A percentile compares a stretch with the other conserved stretches of the same genome.
phyloP scores from a whole-genome alignment of 164 flowering plant species.

The Aristolochia fimbriata region DNA sequence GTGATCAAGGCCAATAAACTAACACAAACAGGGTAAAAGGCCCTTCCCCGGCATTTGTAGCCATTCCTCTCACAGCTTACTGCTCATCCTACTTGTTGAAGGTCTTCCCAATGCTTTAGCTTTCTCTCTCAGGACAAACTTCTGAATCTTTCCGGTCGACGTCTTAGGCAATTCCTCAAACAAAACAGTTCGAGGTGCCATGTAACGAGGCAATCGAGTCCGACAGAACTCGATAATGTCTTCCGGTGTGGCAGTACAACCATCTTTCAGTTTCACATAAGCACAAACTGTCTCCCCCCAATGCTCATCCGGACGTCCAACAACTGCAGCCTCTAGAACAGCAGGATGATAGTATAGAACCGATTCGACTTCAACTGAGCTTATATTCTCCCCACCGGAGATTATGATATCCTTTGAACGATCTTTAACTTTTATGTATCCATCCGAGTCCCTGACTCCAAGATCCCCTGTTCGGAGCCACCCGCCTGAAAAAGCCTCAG shows the following conservation, averaged over 20 bases:
- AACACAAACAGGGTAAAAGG: no score
- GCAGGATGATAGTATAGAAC: constrained; percentile 43
- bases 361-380: constrained; percentile 55
- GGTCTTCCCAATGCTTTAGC: constrained; percentile 33
- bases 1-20: no score
- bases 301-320: constrained; percentile 32
- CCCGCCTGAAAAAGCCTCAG: constrained; percentile 45
- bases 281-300: constrained; percentile 50
- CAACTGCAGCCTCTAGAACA: constrained; percentile 57
- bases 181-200: constrained; percentile 43
- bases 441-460: constrained; percentile 39
- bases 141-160: constrained; percentile 60
- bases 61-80: constrained; percentile 8
- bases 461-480: constrained; percentile 61
- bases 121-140: constrained; percentile 44
- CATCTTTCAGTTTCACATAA: constrained; percentile 51
- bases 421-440: constrained; percentile 47
- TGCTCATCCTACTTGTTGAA: constrained; percentile 8
- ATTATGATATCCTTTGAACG: constrained; percentile 40
- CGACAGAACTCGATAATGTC: constrained; percentile 45
- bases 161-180: constrained; percentile 50
- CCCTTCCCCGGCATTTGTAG: background rate
- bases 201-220: constrained; percentile 31
- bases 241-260: constrained; percentile 10
- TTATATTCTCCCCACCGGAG: constrained; percentile 32